Conservation (phyloP, 441 rosid species). For the Erodium chrysanthum region DNA sequence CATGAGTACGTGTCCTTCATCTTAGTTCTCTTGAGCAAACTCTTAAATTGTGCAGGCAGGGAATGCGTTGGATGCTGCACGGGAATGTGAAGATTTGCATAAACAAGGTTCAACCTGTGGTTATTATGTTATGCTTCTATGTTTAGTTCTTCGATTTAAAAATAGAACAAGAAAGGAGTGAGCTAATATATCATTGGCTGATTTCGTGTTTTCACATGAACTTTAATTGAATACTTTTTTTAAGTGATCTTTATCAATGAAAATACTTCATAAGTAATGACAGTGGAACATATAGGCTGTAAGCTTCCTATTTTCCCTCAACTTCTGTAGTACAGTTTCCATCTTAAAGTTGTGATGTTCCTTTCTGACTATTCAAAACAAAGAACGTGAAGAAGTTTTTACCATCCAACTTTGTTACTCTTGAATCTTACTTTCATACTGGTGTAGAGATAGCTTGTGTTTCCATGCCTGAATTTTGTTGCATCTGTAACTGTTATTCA, state of each 20-base stretch:
- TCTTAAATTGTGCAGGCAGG: slow-evolving; percentile 50
- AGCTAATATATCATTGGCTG: slow-evolving; percentile 4
- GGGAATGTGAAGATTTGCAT: slow-evolving; percentile 57
- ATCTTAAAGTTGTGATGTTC: background rate
- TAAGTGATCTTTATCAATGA: background rate
- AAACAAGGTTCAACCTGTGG: slow-evolving; percentile 40
- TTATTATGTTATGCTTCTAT: slow-evolving; percentile 10
- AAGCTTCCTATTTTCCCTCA: background rate
- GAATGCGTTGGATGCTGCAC: slow-evolving; percentile 49
- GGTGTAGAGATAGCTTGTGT: background rate
- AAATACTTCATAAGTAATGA: background rate
- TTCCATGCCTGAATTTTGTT: background rate
- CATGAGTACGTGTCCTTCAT: slow-evolving; percentile 9
- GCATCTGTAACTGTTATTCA: slow-evolving; percentile 3
- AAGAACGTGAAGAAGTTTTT: background rate
- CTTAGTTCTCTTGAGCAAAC: slow-evolving; percentile 19
- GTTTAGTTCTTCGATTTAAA: background rate
- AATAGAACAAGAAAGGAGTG: background rate
- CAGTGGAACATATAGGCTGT: background rate
- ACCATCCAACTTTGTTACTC: background rate
- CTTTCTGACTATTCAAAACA: background rate
- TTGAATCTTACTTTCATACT: background rate
- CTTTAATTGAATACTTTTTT: background rate
- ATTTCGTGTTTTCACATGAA: background rate
- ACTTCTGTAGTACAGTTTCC: background rate